Percentiles rank a stretch among this genome's conserved stretches.
Conservation (phyloP, 805 yeast genomes). For the Metschnikowia peoriensis region DNA sequence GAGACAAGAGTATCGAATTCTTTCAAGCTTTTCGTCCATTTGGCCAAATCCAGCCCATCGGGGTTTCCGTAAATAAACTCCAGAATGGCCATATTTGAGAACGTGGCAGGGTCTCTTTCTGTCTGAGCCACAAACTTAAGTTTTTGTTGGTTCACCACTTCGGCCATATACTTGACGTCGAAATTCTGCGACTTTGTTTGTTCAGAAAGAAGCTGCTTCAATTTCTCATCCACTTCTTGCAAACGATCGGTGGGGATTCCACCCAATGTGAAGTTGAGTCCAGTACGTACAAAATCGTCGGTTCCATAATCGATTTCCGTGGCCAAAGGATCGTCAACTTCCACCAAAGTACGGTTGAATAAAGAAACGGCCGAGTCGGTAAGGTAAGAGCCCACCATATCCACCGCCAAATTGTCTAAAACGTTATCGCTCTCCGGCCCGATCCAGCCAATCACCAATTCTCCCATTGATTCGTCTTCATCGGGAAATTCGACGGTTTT, state of each 20-base stretch:
- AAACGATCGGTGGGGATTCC: conserved; percentile 77
- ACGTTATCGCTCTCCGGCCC: conserved; percentile 65
- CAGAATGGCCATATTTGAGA: conserved; percentile 65
- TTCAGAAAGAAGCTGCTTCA: conserved; percentile 49
- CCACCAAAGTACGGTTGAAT: conserved; percentile 69
- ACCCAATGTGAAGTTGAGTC: conserved; percentile 53
- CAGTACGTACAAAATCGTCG: conserved; percentile 67
- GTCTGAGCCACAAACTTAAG: conserved; percentile 58
- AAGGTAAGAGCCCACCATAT: conserved; percentile 68
- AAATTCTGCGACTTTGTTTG: conserved; percentile 52
- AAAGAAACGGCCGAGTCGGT: conserved; percentile 77
- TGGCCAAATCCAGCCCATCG: conserved; percentile 56
- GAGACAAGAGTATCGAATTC: conserved; percentile 56
- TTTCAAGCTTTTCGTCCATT: conserved; percentile 51
- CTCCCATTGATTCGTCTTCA: conserved; percentile 81
- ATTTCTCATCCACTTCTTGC: conserved; percentile 49
- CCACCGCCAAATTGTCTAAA: conserved; percentile 63
- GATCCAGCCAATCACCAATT: conserved; percentile 69
- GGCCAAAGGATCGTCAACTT: conserved; percentile 78
- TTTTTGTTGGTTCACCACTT: conserved; percentile 62
- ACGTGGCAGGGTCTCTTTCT: conserved; percentile 59
- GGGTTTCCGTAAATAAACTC: conserved; percentile 78
- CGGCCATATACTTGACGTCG: conserved; percentile 64
- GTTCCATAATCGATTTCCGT: conserved; percentile 67
- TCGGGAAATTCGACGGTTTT: conserved; percentile 80